Evolutionary conservation across 768 basidiomycete genomes (phyloP).

Genomic region (Tulasnella sp.): DNA sequence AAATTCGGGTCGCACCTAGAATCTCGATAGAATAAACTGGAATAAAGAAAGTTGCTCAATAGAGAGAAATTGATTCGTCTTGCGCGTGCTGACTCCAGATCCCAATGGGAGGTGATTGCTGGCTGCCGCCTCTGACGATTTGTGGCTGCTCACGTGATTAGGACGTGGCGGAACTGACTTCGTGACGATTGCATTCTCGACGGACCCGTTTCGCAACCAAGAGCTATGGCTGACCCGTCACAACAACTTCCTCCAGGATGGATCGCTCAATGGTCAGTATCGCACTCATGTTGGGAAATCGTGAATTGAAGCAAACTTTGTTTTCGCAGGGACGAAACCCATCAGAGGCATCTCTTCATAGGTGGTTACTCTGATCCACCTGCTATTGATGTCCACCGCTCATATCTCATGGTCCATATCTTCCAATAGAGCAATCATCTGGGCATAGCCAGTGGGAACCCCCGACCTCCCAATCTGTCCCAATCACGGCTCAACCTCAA

Average conservation of each 20-base stretch:
- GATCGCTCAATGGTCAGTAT: conserved; percentile 76
- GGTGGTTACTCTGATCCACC: conserved; percentile 39
- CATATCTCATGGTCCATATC: conserved; percentile 7
- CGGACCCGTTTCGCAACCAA: too few relatives aligned
- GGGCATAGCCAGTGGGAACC: conserved; percentile 85
- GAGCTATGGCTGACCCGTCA: conserved; percentile 4
- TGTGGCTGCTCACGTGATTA: too few relatives aligned
- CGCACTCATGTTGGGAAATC: background rate
- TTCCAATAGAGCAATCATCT: conserved; percentile 57
- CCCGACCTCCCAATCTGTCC: conserved; percentile 38
- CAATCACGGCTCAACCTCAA: conserved; percentile 34
- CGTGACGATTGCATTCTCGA: too few relatives aligned
- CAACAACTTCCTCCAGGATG: conserved; percentile 73
- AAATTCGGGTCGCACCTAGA: too few relatives aligned
- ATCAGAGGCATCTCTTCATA: conserved; percentile 79
- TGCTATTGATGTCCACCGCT: background rate
- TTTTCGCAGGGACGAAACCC: conserved; percentile 52
- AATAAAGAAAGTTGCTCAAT: too few relatives aligned
- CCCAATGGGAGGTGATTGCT: too few relatives aligned
- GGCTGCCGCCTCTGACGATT: too few relatives aligned
- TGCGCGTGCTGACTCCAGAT: too few relatives aligned
- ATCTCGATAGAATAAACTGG: too few relatives aligned
- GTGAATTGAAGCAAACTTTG: conserved; percentile 20
- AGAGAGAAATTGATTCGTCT: too few relatives aligned
- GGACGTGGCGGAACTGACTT: too few relatives aligned